Percentiles rank a stretch among this genome's conserved stretches.
Conservation (phyloP, 1,284 basidiomycete species). For the Agroathelia rolfsii region DNA sequence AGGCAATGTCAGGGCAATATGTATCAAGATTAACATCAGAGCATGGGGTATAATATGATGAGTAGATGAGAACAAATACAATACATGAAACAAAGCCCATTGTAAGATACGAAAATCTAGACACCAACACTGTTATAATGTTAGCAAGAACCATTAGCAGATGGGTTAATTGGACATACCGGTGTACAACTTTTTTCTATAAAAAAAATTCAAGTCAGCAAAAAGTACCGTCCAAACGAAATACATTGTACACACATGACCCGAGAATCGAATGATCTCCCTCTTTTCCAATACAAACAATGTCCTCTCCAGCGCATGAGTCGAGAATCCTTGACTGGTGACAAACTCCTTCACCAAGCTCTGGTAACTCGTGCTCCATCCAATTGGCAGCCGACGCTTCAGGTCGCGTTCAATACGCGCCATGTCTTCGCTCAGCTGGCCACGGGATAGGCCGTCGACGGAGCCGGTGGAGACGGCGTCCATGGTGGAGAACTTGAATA, state of each 20-base stretch:
- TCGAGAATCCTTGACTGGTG: constrained; percentile 81
- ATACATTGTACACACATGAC: constrained; percentile 38
- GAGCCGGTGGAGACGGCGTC: constrained; percentile 93
- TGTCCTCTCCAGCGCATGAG: constrained; percentile 88
- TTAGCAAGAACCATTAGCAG: too few relatives aligned
- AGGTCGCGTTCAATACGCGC: constrained; percentile 88
- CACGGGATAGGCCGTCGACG: constrained; percentile 87
- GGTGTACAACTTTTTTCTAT: constrained; percentile 48
- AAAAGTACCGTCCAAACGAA: constrained; percentile 1
- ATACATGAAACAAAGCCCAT: too few relatives aligned
- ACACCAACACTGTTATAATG: too few relatives aligned
- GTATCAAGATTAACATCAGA: too few relatives aligned
- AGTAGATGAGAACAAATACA: too few relatives aligned
- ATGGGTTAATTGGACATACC: too few relatives aligned
- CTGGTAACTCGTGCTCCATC: constrained; percentile 95
- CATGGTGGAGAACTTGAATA: constrained; percentile 99
- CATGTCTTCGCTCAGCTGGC: constrained; percentile 93
- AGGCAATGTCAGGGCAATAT: too few relatives aligned
- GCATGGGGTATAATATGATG: too few relatives aligned
- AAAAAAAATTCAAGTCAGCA: constrained; percentile 6
- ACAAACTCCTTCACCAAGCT: constrained; percentile 95
- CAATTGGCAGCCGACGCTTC: constrained; percentile 81
- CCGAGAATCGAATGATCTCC: constrained; percentile 86
- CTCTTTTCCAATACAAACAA: constrained; percentile 92
- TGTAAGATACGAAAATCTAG: too few relatives aligned